Conservation (phyloP, 1,284 basidiomycete species). For the Kalmanozyma brasiliensis region DNA sequence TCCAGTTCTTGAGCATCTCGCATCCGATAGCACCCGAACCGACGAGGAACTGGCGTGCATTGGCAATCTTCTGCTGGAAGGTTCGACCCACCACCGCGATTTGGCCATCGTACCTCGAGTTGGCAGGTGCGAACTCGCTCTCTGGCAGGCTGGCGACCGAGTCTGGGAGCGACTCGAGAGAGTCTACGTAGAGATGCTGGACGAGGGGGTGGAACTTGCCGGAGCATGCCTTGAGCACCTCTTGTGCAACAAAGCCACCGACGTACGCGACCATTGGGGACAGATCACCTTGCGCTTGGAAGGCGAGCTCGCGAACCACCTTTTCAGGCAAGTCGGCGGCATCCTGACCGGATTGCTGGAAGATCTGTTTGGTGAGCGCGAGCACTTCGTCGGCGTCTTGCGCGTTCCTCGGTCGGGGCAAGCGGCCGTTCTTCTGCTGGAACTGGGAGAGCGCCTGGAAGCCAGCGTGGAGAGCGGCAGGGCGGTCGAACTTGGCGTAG, state of each 20-base stretch:
- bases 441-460: slow-evolving; percentile 94
- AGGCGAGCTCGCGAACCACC: slow-evolving; percentile 84
- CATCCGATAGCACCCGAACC: slow-evolving; percentile 98
- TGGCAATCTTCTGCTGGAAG: slow-evolving; percentile 93
- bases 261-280: slow-evolving; percentile 92
- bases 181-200: slow-evolving; percentile 97
- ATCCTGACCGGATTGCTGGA: slow-evolving; percentile 72
- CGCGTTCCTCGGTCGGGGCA: slow-evolving; percentile 85
- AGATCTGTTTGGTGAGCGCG: slow-evolving; percentile 80
- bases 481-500: slow-evolving; percentile 97
- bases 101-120: slow-evolving; percentile 91
- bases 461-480: slow-evolving; percentile 87
- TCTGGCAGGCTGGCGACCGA: slow-evolving; percentile 74
- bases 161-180: slow-evolving; percentile 80
- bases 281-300: slow-evolving; percentile 91
- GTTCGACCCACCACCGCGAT: slow-evolving; percentile 92
- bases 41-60: slow-evolving; percentile 94
- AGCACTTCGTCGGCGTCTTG: slow-evolving; percentile 82
- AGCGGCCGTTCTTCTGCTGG: slow-evolving; percentile 75
- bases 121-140: slow-evolving; percentile 83
- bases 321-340: slow-evolving; percentile 79
- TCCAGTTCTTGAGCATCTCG: slow-evolving; percentile 99
- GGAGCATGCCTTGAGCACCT: slow-evolving; percentile 95
- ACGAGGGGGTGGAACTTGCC: slow-evolving; percentile 98
- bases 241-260: slow-evolving; percentile 97